Percentiles rank a stretch among this genome's conserved stretches.
These are phyloP conservation scores for Aspergillus transmontanensis DNA, from an alignment of 2,329 filamentous ascomycete genomes.

Conservation along the genomic window DNA sequence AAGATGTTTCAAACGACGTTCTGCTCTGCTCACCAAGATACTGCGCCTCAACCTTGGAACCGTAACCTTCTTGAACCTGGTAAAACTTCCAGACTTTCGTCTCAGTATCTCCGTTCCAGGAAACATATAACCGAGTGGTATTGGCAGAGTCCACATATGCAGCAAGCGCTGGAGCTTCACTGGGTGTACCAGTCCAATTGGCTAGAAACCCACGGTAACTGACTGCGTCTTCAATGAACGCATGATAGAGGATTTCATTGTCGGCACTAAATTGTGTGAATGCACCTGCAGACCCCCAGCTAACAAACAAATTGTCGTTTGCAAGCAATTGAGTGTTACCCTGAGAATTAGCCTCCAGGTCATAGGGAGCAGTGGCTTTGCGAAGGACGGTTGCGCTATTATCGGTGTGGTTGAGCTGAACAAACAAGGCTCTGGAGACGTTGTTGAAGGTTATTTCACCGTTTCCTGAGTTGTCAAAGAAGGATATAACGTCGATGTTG, in stretches of 20 bases:
- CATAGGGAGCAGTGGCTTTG: constrained; percentile 19
- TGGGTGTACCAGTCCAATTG: constrained; percentile 40
- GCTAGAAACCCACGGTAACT: constrained; percentile 41
- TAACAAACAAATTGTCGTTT: constrained; percentile 29
- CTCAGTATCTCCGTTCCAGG: constrained; percentile 55
- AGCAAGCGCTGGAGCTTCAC: constrained; percentile 35
- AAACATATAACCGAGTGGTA: constrained; percentile 50
- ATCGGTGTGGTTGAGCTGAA: constrained; percentile 13
- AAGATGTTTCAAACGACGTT: background rate
- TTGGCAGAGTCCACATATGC: constrained; percentile 31
- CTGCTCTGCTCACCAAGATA: background rate
- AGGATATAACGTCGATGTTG: constrained; percentile 16
- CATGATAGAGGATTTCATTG: constrained; percentile 35
- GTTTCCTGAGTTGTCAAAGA: constrained; percentile 37
- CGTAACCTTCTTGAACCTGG: background rate
- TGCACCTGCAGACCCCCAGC: constrained; percentile 31
- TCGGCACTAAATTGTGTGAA: constrained; percentile 27
- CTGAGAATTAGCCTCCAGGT: constrained; percentile 23
- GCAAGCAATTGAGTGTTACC: constrained; percentile 33
- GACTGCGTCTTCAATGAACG: constrained; percentile 36
- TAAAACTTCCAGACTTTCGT: constrained; percentile 52
- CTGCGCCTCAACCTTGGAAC: background rate
- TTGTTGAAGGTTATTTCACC: constrained; percentile 30
- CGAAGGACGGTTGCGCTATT: constrained; percentile 6
- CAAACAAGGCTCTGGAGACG: constrained; percentile 22